phyloP scores from a whole-genome alignment of 2,329 filamentous ascomycete genomes.

The Didymella pomorum region DNA sequence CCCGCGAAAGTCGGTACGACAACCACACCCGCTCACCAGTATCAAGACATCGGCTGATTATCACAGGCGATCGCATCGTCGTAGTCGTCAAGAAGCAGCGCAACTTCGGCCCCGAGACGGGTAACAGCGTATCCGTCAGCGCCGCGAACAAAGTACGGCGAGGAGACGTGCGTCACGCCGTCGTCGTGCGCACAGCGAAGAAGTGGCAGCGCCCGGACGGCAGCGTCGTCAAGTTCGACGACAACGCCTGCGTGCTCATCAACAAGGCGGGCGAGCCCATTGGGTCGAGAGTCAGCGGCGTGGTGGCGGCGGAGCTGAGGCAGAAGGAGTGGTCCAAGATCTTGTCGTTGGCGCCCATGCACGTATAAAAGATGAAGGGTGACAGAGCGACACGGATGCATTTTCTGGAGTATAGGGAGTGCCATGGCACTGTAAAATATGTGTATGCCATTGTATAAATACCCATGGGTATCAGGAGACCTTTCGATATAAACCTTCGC shows the following conservation, averaged over 20 bases:
- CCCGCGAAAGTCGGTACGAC: constrained; percentile 84
- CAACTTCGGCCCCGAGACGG: constrained; percentile 74
- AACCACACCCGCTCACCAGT: no score
- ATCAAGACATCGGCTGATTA: not conserved
- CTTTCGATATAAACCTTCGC: not conserved
- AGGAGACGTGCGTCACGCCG: constrained; percentile 94
- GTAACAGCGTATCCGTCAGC: constrained; percentile 73
- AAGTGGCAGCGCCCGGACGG: constrained; percentile 88
- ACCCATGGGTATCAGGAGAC: constrained; percentile 49
- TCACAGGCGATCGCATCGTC: constrained; percentile 89
- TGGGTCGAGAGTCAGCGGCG: constrained; percentile 76
- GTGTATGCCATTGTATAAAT: constrained; percentile 41
- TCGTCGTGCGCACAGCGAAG: constrained; percentile 91
- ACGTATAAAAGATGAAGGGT: constrained; percentile 60
- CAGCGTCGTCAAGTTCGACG: constrained; percentile 90
- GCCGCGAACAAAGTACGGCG: constrained; percentile 92
- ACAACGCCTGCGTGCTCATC: constrained; percentile 96
- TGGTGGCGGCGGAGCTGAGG: constrained; percentile 88
- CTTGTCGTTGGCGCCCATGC: constrained; percentile 88
- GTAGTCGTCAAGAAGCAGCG: constrained; percentile 98
- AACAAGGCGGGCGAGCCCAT: constrained; percentile 97
- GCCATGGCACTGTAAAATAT: constrained; percentile 36
- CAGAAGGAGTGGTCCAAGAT: constrained; percentile 99
- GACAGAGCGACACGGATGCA: constrained; percentile 17
- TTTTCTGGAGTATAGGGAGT: constrained; percentile 34